phyloP scores from a whole-genome alignment of 441 rosid genomes.

The Populus hybrid region DNA sequence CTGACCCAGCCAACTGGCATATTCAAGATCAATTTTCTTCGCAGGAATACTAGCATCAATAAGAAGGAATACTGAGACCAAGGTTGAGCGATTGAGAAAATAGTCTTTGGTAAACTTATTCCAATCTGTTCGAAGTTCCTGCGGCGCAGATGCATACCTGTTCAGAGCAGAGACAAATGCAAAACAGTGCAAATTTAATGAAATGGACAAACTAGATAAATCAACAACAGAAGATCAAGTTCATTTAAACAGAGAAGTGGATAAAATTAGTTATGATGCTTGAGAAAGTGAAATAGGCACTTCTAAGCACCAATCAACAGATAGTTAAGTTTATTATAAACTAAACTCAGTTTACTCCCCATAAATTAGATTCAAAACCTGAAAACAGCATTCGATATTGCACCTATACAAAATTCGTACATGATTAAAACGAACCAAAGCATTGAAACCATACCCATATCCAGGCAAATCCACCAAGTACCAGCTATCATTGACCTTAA shows the following conservation, averaged over 20 bases:
- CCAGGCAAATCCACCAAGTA: conserved; percentile 97
- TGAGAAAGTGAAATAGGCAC: background rate
- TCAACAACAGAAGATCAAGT: background rate
- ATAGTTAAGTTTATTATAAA: background rate
- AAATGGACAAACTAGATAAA: background rate
- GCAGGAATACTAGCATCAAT: conserved; percentile 91
- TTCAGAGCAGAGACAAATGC: conserved; percentile 5
- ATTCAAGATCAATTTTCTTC: conserved; percentile 85
- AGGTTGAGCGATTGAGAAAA: conserved; percentile 72
- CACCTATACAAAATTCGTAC: background rate
- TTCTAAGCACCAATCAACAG: background rate
- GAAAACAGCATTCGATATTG: background rate
- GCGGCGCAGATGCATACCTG: conserved; percentile 92
- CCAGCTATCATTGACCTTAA: conserved; percentile 83
- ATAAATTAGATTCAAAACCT: background rate
- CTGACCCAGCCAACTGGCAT: conserved; percentile 94
- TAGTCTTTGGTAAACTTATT: conserved; percentile 75
- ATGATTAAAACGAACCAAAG: background rate
- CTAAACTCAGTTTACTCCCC: background rate
- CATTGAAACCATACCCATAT: conserved; percentile 63
- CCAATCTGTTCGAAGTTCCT: conserved; percentile 74
- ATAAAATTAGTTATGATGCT: background rate
- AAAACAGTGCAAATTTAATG: background rate
- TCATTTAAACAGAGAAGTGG: background rate
- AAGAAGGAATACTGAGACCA: conserved; percentile 85